phyloP scores from a whole-genome alignment of 495 filamentous ascomycete species.

The Penicillium herquei region DNA sequence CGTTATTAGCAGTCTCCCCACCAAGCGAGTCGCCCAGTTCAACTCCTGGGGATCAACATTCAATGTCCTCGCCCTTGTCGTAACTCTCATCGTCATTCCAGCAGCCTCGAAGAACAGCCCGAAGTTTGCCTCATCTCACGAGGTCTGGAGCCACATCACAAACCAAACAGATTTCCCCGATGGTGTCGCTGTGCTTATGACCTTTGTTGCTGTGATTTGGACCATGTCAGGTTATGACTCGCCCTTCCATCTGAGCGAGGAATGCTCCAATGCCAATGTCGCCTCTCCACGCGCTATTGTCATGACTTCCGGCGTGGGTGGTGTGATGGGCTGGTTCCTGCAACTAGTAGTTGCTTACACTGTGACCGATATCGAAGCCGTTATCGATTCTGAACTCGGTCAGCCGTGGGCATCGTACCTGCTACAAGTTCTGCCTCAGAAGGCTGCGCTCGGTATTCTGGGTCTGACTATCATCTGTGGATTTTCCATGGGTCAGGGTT shows the following conservation, averaged over 20 bases:
- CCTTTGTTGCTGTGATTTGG: conserved; percentile 66
- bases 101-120: conserved; percentile 56
- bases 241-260: conserved; percentile 74
- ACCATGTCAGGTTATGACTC: conserved; percentile 71
- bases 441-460: conserved; percentile 64
- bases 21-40: conserved; percentile 70
- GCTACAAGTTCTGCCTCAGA: conserved; percentile 65
- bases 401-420: conserved; percentile 78
- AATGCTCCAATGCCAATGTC: conserved; percentile 74
- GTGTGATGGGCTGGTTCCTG: conserved; percentile 70
- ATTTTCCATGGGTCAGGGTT: conserved; percentile 80
- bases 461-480: conserved; percentile 71
- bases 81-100: conserved; percentile 70
- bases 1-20: conserved; percentile 72
- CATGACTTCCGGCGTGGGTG: conserved; percentile 66
- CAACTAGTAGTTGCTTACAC: conserved; percentile 82
- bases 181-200: conserved; percentile 73
- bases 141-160: conserved; percentile 71
- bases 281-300: conserved; percentile 77
- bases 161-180: conserved; percentile 69
- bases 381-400: conserved; percentile 62
- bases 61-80: conserved; percentile 68
- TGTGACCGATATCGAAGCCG: conserved; percentile 62
- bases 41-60: conserved; percentile 74
- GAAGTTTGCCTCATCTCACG: conserved; percentile 59